Evolutionary conservation across 2,329 filamentous ascomycete genomes (phyloP).

Genomic region (Xylaria sp.): DNA sequence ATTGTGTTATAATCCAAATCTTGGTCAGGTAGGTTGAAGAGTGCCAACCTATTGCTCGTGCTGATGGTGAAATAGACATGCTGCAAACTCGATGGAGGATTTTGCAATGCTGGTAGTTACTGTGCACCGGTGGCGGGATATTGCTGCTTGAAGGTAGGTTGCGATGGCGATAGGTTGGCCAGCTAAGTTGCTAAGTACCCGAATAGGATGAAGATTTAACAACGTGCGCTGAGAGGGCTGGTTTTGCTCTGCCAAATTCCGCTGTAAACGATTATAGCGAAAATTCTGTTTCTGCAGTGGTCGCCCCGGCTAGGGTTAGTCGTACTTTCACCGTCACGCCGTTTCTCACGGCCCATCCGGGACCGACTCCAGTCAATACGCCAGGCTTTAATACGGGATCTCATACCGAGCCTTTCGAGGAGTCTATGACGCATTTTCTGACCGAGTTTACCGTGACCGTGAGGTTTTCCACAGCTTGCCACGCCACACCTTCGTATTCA

Average conservation of each 20-base stretch:
- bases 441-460: conserved; percentile 6
- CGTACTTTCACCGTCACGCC: conserved; percentile 42
- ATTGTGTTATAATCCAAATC: conserved; percentile 52
- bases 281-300: conserved; percentile 17
- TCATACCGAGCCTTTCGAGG: conserved; percentile 5
- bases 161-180: not conserved
- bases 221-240: conserved; percentile 51
- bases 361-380: conserved; percentile 24
- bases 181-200: conserved; percentile 34
- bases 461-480: conserved; percentile 15
- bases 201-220: conserved; percentile 51
- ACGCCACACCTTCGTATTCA: conserved; percentile 16
- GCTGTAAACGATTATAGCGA: conserved; percentile 29
- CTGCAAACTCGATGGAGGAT: conserved; percentile 51
- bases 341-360: conserved; percentile 36
- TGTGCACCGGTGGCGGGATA: conserved; percentile 54
- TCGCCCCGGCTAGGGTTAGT: conserved; percentile 24
- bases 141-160: conserved; percentile 53
- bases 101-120: conserved; percentile 51
- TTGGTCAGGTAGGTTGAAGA: conserved; percentile 49
- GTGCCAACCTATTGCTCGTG: conserved; percentile 2
- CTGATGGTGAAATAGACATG: conserved; percentile 50
- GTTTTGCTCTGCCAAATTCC: conserved; percentile 48
- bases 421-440: not conserved
- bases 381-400: not conserved